phyloP scores from a whole-genome alignment of 805 yeast genomes.

The Teunomyces cretensis region DNA sequence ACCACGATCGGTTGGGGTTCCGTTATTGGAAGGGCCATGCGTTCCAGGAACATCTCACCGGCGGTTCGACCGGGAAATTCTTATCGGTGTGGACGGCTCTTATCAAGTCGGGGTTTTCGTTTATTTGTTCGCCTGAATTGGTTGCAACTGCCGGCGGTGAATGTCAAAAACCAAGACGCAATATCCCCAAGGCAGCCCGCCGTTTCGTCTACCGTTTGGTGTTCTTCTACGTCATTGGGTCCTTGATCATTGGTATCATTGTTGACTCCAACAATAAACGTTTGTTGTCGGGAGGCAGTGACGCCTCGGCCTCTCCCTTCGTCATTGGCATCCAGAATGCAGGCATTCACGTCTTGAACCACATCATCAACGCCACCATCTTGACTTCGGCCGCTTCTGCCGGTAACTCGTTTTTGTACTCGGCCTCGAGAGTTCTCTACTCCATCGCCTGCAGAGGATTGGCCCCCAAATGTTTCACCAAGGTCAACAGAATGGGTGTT shows the following conservation, averaged over 20 bases:
- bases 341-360: conserved; percentile 65
- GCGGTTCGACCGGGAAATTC: conserved; percentile 23
- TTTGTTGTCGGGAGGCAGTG: conserved; percentile 19
- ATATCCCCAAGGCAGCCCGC: conserved; percentile 60
- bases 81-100: conserved; percentile 25
- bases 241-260: conserved; percentile 41
- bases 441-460: conserved; percentile 50
- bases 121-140: conserved; percentile 50
- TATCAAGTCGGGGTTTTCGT: conserved; percentile 27
- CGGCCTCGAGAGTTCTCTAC: conserved; percentile 65
- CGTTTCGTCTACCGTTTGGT: conserved; percentile 54
- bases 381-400: conserved; percentile 58
- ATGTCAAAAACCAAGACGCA: conserved; percentile 56
- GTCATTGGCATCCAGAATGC: conserved; percentile 77
- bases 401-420: conserved; percentile 59
- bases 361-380: conserved; percentile 75
- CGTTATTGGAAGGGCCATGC: conserved; percentile 39
- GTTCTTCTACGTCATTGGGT: conserved; percentile 39
- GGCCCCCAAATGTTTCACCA: conserved; percentile 45
- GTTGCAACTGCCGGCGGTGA: conserved; percentile 56
- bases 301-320: conserved; percentile 64
- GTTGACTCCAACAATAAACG: conserved; percentile 27
- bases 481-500: conserved; percentile 44
- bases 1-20: conserved; percentile 46
- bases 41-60: conserved; percentile 43